These are phyloP conservation scores for Salicornia ramosissima DNA, from an alignment of 148 eudicot genomes.

Conservation along the genomic window DNA sequence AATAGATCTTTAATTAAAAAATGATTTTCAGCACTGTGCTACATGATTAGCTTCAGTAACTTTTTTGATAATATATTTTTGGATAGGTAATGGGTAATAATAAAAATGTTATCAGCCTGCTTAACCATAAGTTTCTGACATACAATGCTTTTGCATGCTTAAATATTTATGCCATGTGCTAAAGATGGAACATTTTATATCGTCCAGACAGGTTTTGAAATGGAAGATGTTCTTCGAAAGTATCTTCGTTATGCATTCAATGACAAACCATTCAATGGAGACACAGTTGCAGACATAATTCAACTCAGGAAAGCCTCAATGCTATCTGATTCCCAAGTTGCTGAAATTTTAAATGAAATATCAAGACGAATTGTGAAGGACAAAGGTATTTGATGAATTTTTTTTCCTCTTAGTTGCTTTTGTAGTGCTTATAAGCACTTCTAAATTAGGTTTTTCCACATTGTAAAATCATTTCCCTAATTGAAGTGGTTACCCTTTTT, in stretches of 20 bases:
- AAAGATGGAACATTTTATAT: slow-evolving; percentile 7
- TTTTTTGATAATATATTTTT: background rate
- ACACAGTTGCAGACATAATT: slow-evolving; percentile 61
- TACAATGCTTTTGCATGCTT: background rate
- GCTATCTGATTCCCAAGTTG: slow-evolving; percentile 61
- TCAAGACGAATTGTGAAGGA: slow-evolving; percentile 77
- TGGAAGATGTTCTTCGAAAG: slow-evolving; percentile 77
- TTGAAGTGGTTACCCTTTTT: too few species aligned
- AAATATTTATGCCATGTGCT: background rate
- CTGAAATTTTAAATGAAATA: slow-evolving; percentile 74
- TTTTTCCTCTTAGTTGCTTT: background rate
- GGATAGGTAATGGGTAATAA: background rate
- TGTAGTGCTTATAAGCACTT: too few species aligned
- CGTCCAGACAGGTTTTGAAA: slow-evolving; percentile 74
- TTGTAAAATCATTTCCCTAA: too few species aligned
- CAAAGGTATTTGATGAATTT: slow-evolving; percentile 43
- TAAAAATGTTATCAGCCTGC: background rate
- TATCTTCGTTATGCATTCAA: slow-evolving; percentile 83
- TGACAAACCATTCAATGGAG: slow-evolving; percentile 83
- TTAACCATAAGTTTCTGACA: background rate
- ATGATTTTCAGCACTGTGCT: background rate
- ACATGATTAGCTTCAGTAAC: background rate
- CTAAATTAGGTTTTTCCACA: too few species aligned
- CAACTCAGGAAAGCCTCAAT: slow-evolving; percentile 67
- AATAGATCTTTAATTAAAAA: too few species aligned